These are phyloP conservation scores for Penicillium vulpinum DNA, from an alignment of 2,329 filamentous ascomycete species.

Conservation along the genomic window DNA sequence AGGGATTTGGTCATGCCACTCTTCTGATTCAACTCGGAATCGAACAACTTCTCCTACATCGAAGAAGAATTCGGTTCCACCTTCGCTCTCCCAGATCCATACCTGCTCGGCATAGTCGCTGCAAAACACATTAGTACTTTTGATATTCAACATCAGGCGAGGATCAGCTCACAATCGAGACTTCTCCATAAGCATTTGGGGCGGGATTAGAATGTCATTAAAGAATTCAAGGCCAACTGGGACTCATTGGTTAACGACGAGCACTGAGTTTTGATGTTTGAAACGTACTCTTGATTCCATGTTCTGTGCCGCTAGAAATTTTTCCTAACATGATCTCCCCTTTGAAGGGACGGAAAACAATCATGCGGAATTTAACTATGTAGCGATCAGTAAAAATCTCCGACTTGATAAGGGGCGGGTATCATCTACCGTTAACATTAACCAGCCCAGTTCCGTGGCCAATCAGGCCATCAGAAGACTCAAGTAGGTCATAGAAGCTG, in stretches of 20 bases:
- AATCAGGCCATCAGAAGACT: conserved; percentile 88
- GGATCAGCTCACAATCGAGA: conserved; percentile 66
- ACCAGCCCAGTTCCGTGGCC: conserved; percentile 89
- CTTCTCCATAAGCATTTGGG: conserved; percentile 71
- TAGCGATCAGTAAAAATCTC: conserved; percentile 3
- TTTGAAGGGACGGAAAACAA: conserved; percentile 95
- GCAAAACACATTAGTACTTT: conserved; percentile 22
- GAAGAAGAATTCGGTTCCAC: conserved; percentile 75
- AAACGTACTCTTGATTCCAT: conserved; percentile 67
- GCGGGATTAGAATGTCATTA: conserved; percentile 81
- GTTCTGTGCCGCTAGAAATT: conserved; percentile 71
- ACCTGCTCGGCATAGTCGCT: conserved; percentile 73
- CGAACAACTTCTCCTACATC: conserved; percentile 88
- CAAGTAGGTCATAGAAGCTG: conserved; percentile 86
- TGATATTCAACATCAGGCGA: background rate
- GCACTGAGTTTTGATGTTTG: conserved; percentile 20
- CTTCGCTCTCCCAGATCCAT: conserved; percentile 79
- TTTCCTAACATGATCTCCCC: conserved; percentile 85
- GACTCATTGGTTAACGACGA: conserved; percentile 13
- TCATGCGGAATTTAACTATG: conserved; percentile 83
- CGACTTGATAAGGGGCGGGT: background rate
- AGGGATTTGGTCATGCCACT: conserved; percentile 87
- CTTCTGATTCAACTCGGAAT: conserved; percentile 80
- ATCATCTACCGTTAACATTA: conserved; percentile 77
- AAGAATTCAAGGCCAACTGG: conserved; percentile 87